Base-by-base conservation (phyloP, 345 rosid genomes). In the Jatropha curcas region DNA sequence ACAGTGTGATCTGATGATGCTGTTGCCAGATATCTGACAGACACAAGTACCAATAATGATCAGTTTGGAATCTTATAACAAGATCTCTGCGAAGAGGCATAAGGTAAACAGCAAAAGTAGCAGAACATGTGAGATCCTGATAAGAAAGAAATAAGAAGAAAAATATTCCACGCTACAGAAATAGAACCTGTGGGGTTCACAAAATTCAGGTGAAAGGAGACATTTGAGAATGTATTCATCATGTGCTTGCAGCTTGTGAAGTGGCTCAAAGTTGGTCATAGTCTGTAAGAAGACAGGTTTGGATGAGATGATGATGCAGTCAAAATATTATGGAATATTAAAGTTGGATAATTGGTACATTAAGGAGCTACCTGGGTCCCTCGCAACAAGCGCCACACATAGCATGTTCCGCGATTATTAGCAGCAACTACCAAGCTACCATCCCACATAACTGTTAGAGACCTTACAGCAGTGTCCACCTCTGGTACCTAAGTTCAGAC, bases 381-480 rank as follows among this genome's bases (percentile, higher is more conserved):
- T 63, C 84, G 86, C 81, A 85, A 80, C 79, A 90, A 78, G 73
- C 97, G 96, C 97, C 98, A 92, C 46, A 95, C 93, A 77, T 92
- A 95, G 79, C 99, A 95, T 27, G 97, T 92, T 73, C 99, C 98
- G 69, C 75, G 85, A 70, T 92, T 87, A 65, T 95, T 95, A 68
- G 99, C 99, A 72, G 99, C 98, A 57, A 91, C 99, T 48, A 89
- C 98, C 86, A 91, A 78, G 79, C 98, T 92, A 69, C 99, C 97
- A 65, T 95, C 98, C 97, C 96, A 91, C 96, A 92, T 95, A 48
- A 92, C 93, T 2, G 96, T 89, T 73, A 91, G 82, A 65, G 97
- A 95, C 78, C 98, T 90, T 24, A 92, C 90, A 46, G 96, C 90
- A 20, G 97, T 92, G 83, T 90, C 96, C 69, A 88, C 99, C 79